phyloP scores from a whole-genome alignment of 1,284 basidiomycete species.

The Trichosporon faecale region DNA sequence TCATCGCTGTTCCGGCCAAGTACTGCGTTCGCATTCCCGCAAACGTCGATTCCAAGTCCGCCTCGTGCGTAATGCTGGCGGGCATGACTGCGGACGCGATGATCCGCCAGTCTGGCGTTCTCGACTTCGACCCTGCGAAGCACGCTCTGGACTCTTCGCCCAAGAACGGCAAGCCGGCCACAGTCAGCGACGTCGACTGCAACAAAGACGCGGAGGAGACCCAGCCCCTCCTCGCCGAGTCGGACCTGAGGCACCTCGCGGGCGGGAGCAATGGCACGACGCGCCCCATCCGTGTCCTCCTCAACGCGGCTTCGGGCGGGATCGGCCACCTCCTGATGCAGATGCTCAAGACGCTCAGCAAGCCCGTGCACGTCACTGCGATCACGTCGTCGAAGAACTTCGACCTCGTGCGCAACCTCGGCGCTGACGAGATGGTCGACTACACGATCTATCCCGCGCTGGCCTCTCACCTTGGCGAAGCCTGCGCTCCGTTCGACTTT shows the following conservation, averaged over 20 bases:
- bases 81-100: slow-evolving; percentile 19
- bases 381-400: slow-evolving; percentile 60
- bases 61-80: background rate
- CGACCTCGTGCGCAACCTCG: slow-evolving; percentile 53
- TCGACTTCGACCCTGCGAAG: background rate
- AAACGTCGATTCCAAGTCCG: background rate
- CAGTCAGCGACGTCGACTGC: background rate
- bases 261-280: background rate
- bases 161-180: background rate
- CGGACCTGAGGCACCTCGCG: background rate
- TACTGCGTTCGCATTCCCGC: slow-evolving; percentile 12
- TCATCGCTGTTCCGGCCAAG: slow-evolving; percentile 12
- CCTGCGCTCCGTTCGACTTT: slow-evolving; percentile 13
- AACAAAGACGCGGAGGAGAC: background rate
- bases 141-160: background rate
- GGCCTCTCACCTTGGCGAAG: slow-evolving; percentile 7
- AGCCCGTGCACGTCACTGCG: slow-evolving; percentile 61
- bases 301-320: slow-evolving; percentile 41
- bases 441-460: slow-evolving; percentile 57
- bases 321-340: slow-evolving; percentile 66
- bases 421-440: slow-evolving; percentile 58
- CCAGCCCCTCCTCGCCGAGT: background rate
- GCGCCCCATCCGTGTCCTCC: slow-evolving; percentile 10
- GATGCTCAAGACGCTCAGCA: slow-evolving; percentile 38
- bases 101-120: background rate